Conservation (phyloP, 768 basidiomycete genomes). For the Panaeolus papilionaceus region DNA sequence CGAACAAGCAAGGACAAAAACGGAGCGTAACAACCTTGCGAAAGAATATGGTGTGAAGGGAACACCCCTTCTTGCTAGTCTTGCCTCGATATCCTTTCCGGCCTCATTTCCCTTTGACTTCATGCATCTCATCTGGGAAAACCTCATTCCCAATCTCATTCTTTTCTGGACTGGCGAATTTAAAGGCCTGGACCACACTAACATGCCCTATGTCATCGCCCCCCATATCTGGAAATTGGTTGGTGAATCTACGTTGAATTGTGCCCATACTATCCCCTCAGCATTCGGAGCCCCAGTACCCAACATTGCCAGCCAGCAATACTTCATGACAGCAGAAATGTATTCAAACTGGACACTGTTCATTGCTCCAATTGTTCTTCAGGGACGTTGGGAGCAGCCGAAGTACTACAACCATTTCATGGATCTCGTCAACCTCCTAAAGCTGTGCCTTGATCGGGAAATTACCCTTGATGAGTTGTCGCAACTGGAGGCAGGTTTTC, state of each 20-base stretch:
- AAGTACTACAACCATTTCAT: constrained; percentile 51
- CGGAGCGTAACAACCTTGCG: constrained; percentile 26
- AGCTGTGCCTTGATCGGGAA: constrained; percentile 42
- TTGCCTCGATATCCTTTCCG: constrained; percentile 42
- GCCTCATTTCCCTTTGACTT: constrained; percentile 49
- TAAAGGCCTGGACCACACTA: constrained; percentile 28
- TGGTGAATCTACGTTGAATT: constrained; percentile 28
- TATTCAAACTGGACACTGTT: constrained; percentile 39
- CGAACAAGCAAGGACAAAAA: constrained; percentile 26
- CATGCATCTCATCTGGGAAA: constrained; percentile 40
- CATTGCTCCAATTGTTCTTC: constrained; percentile 40
- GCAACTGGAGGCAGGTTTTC: too few relatives aligned
- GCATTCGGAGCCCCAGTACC: constrained; percentile 41
- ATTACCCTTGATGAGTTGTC: constrained; percentile 16
- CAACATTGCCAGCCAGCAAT: constrained; percentile 34
- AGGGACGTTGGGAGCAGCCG: constrained; percentile 33
- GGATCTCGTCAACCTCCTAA: constrained; percentile 42
- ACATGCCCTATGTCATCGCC: constrained; percentile 29
- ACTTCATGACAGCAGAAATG: constrained; percentile 40
- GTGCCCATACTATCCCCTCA: constrained; percentile 46
- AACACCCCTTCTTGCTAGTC: constrained; percentile 32
- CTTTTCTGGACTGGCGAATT: too few relatives aligned
- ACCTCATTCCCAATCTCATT: too few relatives aligned
- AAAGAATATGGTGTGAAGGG: constrained; percentile 40
- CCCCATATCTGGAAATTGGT: too few relatives aligned